Evolutionary conservation across 805 yeast species (phyloP).

Genomic region (Kuraishia cidri): DNA sequence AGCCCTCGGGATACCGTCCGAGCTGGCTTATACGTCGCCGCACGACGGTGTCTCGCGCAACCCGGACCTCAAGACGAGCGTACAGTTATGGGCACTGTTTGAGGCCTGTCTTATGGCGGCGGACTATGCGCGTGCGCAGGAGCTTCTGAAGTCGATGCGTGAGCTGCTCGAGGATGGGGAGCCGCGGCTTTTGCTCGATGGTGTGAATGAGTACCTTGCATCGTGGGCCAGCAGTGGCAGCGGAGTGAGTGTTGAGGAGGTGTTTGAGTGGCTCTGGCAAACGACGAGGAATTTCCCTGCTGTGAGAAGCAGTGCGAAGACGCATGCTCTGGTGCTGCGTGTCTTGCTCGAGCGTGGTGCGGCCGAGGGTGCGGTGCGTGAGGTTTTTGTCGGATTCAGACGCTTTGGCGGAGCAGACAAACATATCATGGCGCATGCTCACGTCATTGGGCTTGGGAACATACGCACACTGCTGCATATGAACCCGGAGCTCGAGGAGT

Average conservation of each 20-base stretch:
- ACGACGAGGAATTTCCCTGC: no score
- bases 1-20: no score
- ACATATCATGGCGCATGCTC: background rate
- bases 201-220: background rate
- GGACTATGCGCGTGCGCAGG: constrained; percentile 61
- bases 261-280: no score
- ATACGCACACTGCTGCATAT: background rate
- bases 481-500: background rate
- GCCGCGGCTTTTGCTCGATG: background rate
- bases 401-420: no score
- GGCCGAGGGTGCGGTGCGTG: no score
- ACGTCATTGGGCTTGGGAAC: background rate
- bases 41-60: constrained; percentile 1
- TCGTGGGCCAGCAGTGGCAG: no score
- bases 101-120: constrained; percentile 69
- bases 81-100: constrained; percentile 50
- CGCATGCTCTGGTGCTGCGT: no score
- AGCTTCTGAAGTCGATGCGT: constrained; percentile 54
- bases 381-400: no score
- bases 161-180: constrained; percentile 24
- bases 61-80: background rate
- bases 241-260: background rate
- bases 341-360: no score
- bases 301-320: no score
- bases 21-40: no score